Evolutionary conservation across 73 alveolate species (phyloP), one percentile per base, ranked within the genome.

Genomic region (Durusdinium trenchii): DNA sequence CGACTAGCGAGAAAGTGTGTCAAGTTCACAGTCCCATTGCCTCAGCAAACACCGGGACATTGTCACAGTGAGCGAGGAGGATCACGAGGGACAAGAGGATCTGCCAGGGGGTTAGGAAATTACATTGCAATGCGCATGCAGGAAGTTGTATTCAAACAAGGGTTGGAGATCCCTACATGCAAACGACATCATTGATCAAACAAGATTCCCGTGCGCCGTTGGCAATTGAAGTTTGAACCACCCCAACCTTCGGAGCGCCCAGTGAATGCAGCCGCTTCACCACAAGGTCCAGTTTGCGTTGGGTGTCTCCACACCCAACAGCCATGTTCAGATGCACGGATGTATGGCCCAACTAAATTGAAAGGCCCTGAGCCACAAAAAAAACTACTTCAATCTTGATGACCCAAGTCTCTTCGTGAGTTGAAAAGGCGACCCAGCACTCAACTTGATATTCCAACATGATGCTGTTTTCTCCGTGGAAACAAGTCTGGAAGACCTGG

Each of bases 191-290:
- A 57, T 16, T 57, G 69, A 57, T 57, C 69, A 12, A 16, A 23
- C n/a, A 60, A 60, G 30, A 60, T 60, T n/a, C n/a, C n/a, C n/a
- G n/a, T n/a, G n/a, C n/a, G n/a, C n/a, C n/a, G n/a, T n/a, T n/a
- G n/a, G n/a, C n/a, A n/a, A n/a, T n/a, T n/a, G n/a, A n/a, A 26
- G 43, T 26, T 18, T 32, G 42, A 42, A 14, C 62, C 7, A 45
- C 18, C 46, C 91, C 3, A 28, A 30, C 91, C 91, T 81, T 81
- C 71, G 91, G 91, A 28, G 91, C 91, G 5, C 69, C 69, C 0
- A 81, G 47, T 6, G 35, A 18, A 26, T 48, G 48, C 9, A 81
- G n/a, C 7, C 91, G 40, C 46, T 81, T 81, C 36, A 81, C 12
- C 28, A 81, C 69, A 43, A 47, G 30, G 91, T 81, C 67, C 47